Evolutionary conservation across 768 basidiomycete species (phyloP).

Genomic region (Suillus ampliporus): DNA sequence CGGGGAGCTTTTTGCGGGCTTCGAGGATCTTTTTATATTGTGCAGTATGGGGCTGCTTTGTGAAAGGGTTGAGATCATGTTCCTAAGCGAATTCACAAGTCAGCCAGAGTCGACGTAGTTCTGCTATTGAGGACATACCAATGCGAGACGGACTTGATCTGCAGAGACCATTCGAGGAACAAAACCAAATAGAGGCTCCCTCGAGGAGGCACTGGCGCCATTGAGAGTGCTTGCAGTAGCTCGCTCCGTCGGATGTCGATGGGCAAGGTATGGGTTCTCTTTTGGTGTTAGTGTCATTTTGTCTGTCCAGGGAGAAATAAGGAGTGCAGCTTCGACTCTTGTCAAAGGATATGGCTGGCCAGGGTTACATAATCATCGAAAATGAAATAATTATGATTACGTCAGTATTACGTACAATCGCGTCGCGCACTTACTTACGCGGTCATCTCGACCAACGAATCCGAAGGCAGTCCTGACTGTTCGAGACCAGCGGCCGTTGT

Average conservation of each 20-base stretch:
- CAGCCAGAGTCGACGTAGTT: background rate
- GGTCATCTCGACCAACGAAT: no score
- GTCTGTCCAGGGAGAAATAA: background rate
- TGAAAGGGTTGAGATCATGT: conserved; percentile 88
- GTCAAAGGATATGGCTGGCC: background rate
- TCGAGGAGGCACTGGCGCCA: conserved; percentile 30
- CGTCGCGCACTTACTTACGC: no score
- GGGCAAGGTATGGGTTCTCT: conserved; percentile 63
- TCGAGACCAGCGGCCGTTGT: background rate
- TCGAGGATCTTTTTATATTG: conserved; percentile 89
- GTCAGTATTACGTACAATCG: no score
- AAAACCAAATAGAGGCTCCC: conserved; percentile 75
- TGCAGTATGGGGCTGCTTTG: conserved; percentile 72
- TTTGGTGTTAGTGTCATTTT: conserved; percentile 7
- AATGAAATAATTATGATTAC: no score
- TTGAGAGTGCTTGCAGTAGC: conserved; percentile 2
- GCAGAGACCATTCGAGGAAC: conserved; percentile 71
- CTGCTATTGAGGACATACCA: conserved; percentile 54
- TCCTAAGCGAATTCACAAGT: conserved; percentile 49
- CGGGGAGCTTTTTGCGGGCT: conserved; percentile 86
- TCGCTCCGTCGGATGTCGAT: conserved; percentile 35
- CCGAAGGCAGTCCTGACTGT: background rate
- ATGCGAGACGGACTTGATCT: conserved; percentile 65
- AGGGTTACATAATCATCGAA: background rate
- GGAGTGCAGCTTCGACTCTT: background rate